phyloP scores from a whole-genome alignment of 768 basidiomycete species.

The Rhodocollybia butyracea region DNA sequence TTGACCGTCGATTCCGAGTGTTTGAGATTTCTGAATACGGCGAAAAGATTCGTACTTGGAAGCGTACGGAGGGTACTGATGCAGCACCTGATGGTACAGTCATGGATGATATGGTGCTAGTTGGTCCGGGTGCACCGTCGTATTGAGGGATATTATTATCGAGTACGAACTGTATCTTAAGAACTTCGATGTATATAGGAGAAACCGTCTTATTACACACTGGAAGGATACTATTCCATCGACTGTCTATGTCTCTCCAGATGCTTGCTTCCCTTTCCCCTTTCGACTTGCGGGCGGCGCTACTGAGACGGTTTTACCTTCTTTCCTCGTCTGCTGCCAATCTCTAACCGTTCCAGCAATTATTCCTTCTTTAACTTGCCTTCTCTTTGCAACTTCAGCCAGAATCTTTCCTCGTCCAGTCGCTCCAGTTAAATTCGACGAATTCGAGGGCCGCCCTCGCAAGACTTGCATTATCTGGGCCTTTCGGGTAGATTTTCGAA shows the following conservation, averaged over 20 bases:
- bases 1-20: conserved; percentile 88
- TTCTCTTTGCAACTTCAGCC: conserved; percentile 2
- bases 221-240: too few species aligned
- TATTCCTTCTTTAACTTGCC: conserved; percentile 1
- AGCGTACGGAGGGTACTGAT: conserved; percentile 71
- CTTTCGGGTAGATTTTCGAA: too few species aligned
- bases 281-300: not conserved
- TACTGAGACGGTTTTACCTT: not conserved
- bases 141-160: not conserved
- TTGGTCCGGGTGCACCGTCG: conserved; percentile 43
- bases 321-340: not conserved
- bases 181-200: too few species aligned
- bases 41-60: conserved; percentile 88
- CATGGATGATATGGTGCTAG: conserved; percentile 60
- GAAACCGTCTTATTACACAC: too few species aligned
- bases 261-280: not conserved
- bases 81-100: conserved; percentile 23
- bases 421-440: too few species aligned
- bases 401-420: conserved; percentile 3
- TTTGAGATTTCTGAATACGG: conserved; percentile 88
- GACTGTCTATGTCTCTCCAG: too few species aligned
- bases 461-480: conserved; percentile 1
- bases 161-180: too few species aligned
- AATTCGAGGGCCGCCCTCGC: not conserved
- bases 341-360: not conserved